Base-by-base conservation (phyloP, 495 filamentous ascomycete genomes). In the Aspergillus carlsbadensis region DNA sequence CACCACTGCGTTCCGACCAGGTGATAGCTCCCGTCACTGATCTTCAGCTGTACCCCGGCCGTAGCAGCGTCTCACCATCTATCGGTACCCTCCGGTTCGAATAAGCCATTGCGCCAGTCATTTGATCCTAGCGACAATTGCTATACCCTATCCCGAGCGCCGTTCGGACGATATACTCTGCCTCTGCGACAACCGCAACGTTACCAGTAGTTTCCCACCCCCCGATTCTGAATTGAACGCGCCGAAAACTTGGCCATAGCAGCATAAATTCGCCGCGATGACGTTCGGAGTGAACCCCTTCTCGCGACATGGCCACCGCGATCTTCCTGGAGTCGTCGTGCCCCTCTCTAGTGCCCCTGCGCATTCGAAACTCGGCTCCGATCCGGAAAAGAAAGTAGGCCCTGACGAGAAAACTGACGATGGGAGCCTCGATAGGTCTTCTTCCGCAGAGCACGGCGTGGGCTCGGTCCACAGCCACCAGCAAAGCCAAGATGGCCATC, bases 281-380 rank as follows among this genome's bases (percentile, higher is more conserved):
- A 57, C 62, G 15, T 22, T 70, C 52, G 35, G 56, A 36, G 51
- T 80, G 58, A 84, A 81, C 51, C 81, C 79, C 1, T 83, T 84
- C 64, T 70, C 74, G 50, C 72, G 69, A 50, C 70, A 74, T 52
- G 78, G 83, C 54, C 70, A 73, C 40, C 63, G 58, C 26, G 73
- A 78, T 34, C 81, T 79, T 61, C 72, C 76, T 1, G 73, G 75
- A 11, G 79, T 82, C n/a, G 74, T 81, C 15, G 71, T 84, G 2
- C 80, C 81, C 10, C 65, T 85, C 37, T 64, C 73, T n/a, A 64
- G 73, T 53, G 74, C 70, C 15, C 66, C 70, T 11, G 70, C 65
- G 24, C 70, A 70, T 54, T 54, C 59, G 26, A 69, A 65, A 7
- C 39, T 68, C 18, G 45, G 54, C 34, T 41, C 65, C 31, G 54